Conservation (phyloP, 2,329 filamentous ascomycete genomes). For the Microascus cirrosus region DNA sequence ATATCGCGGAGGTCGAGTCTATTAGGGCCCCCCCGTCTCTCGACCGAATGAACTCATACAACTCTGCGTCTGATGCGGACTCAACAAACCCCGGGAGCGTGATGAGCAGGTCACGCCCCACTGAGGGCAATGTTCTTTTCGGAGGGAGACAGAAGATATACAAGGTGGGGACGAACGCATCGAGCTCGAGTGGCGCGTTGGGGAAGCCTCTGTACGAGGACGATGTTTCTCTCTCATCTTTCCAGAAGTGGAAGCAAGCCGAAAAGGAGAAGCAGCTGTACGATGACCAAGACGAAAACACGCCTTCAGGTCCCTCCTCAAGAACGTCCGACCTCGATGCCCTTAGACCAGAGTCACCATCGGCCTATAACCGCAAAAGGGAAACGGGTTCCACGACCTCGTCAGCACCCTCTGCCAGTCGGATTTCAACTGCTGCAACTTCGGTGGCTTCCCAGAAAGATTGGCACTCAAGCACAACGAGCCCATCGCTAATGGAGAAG, state of each 20-base stretch:
- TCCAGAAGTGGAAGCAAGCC: constrained; percentile 61
- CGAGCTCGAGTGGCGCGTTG: constrained; percentile 36
- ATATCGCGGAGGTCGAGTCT: constrained; percentile 88
- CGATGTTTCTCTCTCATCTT: constrained; percentile 72
- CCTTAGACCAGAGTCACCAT: constrained; percentile 26
- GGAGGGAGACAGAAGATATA: constrained; percentile 94
- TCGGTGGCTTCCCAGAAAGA: constrained; percentile 64
- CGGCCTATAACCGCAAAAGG: constrained; percentile 60
- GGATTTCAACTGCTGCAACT: constrained; percentile 78
- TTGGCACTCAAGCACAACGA: background rate
- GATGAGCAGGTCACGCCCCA: constrained; percentile 74
- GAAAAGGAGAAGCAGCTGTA: constrained; percentile 43
- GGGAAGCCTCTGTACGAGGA: constrained; percentile 72
- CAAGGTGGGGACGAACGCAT: constrained; percentile 52
- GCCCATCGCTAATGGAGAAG: constrained; percentile 2
- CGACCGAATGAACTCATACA: constrained; percentile 53
- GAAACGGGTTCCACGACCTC: constrained; percentile 83
- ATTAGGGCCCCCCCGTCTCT: constrained; percentile 50
- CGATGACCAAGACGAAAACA: constrained; percentile 22
- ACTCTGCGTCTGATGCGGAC: constrained; percentile 61
- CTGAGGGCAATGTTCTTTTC: constrained; percentile 86
- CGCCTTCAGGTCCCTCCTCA: background rate
- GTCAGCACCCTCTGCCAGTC: constrained; percentile 51
- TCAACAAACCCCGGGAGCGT: constrained; percentile 47
- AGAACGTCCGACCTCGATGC: constrained; percentile 15